Base-by-base conservation (phyloP, 352 stramenopile genomes). In the Globisporangium viniferum region DNA sequence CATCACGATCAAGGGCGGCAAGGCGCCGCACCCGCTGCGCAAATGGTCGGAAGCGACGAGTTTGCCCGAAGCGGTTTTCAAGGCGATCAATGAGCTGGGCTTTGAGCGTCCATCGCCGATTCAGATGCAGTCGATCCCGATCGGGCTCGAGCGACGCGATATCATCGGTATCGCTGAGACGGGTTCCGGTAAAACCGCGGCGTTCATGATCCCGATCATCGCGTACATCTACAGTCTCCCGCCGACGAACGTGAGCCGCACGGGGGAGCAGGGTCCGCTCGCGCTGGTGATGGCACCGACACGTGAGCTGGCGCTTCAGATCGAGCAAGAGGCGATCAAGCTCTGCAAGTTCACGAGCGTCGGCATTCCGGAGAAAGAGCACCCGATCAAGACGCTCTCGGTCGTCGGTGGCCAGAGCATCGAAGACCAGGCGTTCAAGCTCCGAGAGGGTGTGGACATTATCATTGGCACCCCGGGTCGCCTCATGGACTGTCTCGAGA, bases 121-220 rank as follows among this genome's bases (percentile, higher is more conserved):
- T 76, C 98, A 99, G 77, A 92, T 98, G 79, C 96, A 99, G 77
- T 89, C 94, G 8, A 99, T 99, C 62, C 97, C 97, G 1, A 98
- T 99, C 57, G 98, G 97, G 8, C 79, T 99, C 46, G 87, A 99
- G 68, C 85, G 94, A 4, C 82, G 97, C 1, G 98, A 99, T 82
- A 92, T 99, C 64, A 99, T 99, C 67, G 98, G 97, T 67, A 99
- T 99, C 73, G 98, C 98, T 12, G 97, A 99, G 74, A 99, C 98
- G 1, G 98, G 98, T 31, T 98, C 90, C 20, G 98, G 98, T 73
- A 99, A 99, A 79, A 99, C 98, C 14, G 95, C 92, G 15, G 98
- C 97, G 3, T 99, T 99, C 75, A 82, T 98, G 70, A 97, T 99
- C 59, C 98, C 98, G 3, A 93, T 99, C 59, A 97, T 98, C 66